Evolutionary conservation across 805 yeast genomes (phyloP), one percentile per base, ranked within the genome.

Genomic region (Starmerella davenportii): DNA sequence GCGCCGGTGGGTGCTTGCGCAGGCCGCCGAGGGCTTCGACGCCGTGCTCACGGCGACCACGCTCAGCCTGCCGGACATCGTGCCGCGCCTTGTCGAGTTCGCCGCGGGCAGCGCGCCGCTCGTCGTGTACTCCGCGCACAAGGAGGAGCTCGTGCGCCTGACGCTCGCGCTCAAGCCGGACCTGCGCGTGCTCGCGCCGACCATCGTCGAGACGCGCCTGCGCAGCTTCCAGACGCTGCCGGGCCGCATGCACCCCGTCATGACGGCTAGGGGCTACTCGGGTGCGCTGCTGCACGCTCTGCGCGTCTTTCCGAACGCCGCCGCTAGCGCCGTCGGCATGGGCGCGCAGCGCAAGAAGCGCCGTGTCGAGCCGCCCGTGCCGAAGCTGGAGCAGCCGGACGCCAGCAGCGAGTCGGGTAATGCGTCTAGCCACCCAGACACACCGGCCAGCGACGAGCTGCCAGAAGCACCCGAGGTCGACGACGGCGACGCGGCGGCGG

Each of bases 251-350:
- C 99, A 90, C 57, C 99, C 99, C 1, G 54, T 76, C 43, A 90
- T 90, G 99, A 80, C 95, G 0, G 74, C 77, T 67, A 69, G 81
- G 51, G 84, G 93, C 5, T 85, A 78, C 41, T 96, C 95, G 25
- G 99, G 99, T 0, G 87, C 73, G 55, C 55, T 90, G 2, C 61
- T 84, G 47, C 69, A 74, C 63, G 93, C 87, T 3, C 70, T 79
- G 14, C 66, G 79, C 36, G 95, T 90, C 0, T 61, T 73, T 38
- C 94, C 95, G 2, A 59, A 65, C 34, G 76, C 69, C 25, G 71
- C 72, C 34, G 71, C 69, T 15, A 79, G 80, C 11, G 76, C 79
- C 4, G 81, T 82, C 4, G 72, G 79, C 21, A 36, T 29, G 2
- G 42, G 30, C 7, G 32, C 38, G 11, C 41, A 43, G 38, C 38